Evolutionary conservation across 2,329 filamentous ascomycete genomes (phyloP).

Genomic region (Lasiodiplodia gonubiensis): DNA sequence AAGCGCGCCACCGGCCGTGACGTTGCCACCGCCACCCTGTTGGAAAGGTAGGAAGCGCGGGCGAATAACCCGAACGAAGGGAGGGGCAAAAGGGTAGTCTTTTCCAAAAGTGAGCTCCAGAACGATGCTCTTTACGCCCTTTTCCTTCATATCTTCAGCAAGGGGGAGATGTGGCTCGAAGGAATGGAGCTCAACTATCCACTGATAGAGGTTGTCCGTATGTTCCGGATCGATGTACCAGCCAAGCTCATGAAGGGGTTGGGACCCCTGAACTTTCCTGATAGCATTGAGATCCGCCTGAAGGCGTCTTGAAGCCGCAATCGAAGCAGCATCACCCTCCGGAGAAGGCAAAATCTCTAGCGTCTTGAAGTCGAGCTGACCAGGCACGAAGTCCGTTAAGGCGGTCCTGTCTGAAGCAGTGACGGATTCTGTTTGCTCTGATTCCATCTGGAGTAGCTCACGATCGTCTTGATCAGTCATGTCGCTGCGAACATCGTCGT

Average conservation of each 20-base stretch:
- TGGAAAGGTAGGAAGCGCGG: conserved; percentile 77
- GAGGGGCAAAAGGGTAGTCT: conserved; percentile 77
- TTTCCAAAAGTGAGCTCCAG: conserved; percentile 81
- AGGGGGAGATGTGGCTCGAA: conserved; percentile 74
- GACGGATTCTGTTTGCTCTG: conserved; percentile 28
- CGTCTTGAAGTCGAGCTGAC: conserved; percentile 64
- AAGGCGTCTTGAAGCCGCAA: conserved; percentile 65
- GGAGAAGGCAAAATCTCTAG: conserved; percentile 64
- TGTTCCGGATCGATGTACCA: conserved; percentile 79
- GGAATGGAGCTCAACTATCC: conserved; percentile 88
- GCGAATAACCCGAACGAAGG: conserved; percentile 81
- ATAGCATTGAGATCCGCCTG: conserved; percentile 69
- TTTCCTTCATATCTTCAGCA: conserved; percentile 72
- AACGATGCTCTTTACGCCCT: conserved; percentile 69
- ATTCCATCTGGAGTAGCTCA: conserved; percentile 41
- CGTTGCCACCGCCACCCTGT: conserved; percentile 80
- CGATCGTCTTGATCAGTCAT: conserved; percentile 58
- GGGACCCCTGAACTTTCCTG: conserved; percentile 66
- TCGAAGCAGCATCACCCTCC: conserved; percentile 65
- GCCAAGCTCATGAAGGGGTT: conserved; percentile 70
- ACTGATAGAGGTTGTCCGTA: conserved; percentile 77
- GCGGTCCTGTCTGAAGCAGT: conserved; percentile 14
- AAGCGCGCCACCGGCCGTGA: conserved; percentile 83
- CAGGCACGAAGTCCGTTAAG: conserved; percentile 70
- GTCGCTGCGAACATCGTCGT: conserved; percentile 53